Evolutionary conservation across 78 protist species (phyloP), one percentile per base, ranked within the genome.

Genomic region (Cavenderia fasciculata): DNA sequence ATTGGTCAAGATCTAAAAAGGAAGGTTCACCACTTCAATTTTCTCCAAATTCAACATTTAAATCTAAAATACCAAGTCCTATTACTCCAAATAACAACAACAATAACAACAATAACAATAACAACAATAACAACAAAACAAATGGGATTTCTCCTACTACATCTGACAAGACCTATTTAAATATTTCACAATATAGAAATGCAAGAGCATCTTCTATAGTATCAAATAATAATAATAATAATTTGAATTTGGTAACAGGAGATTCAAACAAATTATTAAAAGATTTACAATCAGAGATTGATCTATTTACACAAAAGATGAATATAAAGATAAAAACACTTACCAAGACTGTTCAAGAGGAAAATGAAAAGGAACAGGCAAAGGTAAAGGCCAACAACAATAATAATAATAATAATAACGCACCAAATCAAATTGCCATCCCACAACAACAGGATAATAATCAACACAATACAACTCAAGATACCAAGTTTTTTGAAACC

Each of bases 1-100:
- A 70, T 65, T 82, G 90, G 90, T 52, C 76, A n/a, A 68, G 77
- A 21, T 19, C 66, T 23, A 65, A 79, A 41, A 66, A 66, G 47
- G 34, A 59, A 8, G 76, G 61, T 12, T 23, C 5, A 61, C n/a
- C n/a, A n/a, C n/a, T n/a, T n/a, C n/a, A n/a, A n/a, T n/a, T n/a
- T n/a, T n/a, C n/a, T n/a, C n/a, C n/a, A n/a, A n/a, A n/a, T n/a
- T n/a, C n/a, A n/a, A n/a, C n/a, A n/a, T n/a, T n/a, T n/a, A n/a
- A n/a, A n/a, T n/a, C n/a, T n/a, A n/a, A n/a, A n/a, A n/a, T n/a
- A n/a, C n/a, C n/a, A n/a, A n/a, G n/a, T n/a, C n/a, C n/a, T n/a
- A n/a, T n/a, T 14, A 6, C 12, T n/a, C 43, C n/a, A 38, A 63
- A n/a, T 36, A 38, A 27, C 21, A 63, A 63, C 38, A 63, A 38